Base-by-base conservation (phyloP, 2,329 filamentous ascomycete genomes). In the Neurospora sp. region DNA sequence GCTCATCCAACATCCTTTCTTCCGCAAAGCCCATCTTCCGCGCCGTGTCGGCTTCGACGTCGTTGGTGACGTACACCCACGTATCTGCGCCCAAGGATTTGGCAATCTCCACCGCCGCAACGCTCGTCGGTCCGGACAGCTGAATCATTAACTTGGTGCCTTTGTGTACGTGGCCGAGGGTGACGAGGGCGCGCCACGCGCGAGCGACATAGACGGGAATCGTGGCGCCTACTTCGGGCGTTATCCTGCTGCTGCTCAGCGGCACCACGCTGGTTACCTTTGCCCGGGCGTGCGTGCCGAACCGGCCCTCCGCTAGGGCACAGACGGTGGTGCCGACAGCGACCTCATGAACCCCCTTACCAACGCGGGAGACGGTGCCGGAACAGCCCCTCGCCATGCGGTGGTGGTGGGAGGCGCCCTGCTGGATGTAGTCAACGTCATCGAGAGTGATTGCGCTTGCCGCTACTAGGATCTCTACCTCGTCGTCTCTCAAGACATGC, bases 381-480 rank as follows among this genome's bases (percentile, higher is more conserved):
- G 70, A 72, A 69, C 72, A 74, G 36, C 72, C 72, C 69, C 74
- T 74, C 3, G 69, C 52, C 17, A 74, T 69, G 15, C 33, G 23
- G 19, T 46, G 46, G 11, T 43, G 42, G 17, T 71, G 42, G 6
- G 66, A 17, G 19, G 69, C 40, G 28, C 42, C 68, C 13, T 52
- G 69, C 28, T 70, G 46, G 33, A 70, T 66, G 19, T 68, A 67
- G 10, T 67, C 67, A 17, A 71, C 68, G 40, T 77, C 75, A 38
- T 76, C 73, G 11, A 58, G 66, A 3, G 72, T 72, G n/a, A 78
- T 70, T 1, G 69, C 70, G 11, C 70, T 74, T 4, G 77, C 75
- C 2, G 46, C 58, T 6, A 76, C 72, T 8, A 68, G 13, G 15
- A 78, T 75, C 71, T 78, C 76, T 4, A 78, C 73, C 69, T 78